A percentile compares a stretch with the other conserved stretches of the same genome.
These are phyloP conservation scores for Vanilla planifolia DNA, from an alignment of 106 monocot species.

Conservation along the genomic window DNA sequence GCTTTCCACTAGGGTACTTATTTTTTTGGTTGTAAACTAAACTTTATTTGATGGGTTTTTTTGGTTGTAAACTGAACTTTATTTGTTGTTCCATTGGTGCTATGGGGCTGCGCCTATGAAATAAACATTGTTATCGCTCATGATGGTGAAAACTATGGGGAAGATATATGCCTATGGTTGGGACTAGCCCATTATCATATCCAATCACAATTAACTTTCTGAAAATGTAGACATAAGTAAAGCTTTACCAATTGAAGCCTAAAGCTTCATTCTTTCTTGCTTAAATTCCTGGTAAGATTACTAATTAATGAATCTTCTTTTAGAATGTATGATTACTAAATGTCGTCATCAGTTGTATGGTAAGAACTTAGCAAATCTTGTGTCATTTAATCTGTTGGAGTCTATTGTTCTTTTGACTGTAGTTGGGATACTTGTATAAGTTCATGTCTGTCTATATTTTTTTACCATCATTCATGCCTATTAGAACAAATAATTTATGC, in stretches of 20 bases:
- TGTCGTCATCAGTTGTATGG: background rate
- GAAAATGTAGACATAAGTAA: background rate
- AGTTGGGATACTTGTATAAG: background rate
- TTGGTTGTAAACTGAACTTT: too few species aligned
- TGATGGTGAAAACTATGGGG: too few species aligned
- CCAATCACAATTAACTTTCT: background rate
- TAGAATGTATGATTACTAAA: background rate
- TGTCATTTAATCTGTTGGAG: background rate
- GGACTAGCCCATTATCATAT: background rate
- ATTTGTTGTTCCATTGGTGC: too few species aligned
- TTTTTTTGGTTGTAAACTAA: too few species aligned
- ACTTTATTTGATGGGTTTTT: too few species aligned
- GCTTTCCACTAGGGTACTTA: too few species aligned
- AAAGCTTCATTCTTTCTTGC: background rate
- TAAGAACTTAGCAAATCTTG: background rate
- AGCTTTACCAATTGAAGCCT: background rate
- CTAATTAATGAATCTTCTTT: background rate
- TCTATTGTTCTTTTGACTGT: background rate
- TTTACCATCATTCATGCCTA: background rate
- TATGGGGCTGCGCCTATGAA: too few species aligned
- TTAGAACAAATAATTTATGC: background rate
- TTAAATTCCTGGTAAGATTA: background rate
- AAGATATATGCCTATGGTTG: background rate
- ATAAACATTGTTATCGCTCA: too few species aligned
- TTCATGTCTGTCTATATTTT: background rate